phyloP scores from a whole-genome alignment of 2,329 filamentous ascomycete genomes.

The Alternaria sp. region DNA sequence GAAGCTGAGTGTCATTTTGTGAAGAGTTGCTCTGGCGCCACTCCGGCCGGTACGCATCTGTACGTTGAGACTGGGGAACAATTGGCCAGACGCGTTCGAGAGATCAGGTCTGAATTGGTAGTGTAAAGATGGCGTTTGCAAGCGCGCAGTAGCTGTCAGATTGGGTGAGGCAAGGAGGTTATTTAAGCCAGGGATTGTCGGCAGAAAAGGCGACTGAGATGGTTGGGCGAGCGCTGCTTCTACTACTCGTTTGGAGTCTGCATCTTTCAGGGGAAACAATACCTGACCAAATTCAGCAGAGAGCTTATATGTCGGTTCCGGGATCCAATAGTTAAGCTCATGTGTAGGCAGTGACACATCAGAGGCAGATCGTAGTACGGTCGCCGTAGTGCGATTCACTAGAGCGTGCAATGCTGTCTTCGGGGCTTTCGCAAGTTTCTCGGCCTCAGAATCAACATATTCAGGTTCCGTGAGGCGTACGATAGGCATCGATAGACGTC shows the following conservation, averaged over 20 bases:
- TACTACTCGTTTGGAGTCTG: slow-evolving; percentile 1
- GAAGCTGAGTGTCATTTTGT: slow-evolving; percentile 32
- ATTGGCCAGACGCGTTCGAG: slow-evolving; percentile 17
- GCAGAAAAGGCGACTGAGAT: slow-evolving; percentile 23
- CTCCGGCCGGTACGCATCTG: slow-evolving; percentile 28
- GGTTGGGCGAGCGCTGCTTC: slow-evolving; percentile 1
- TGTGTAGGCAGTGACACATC: background rate
- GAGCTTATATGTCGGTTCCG: slow-evolving; percentile 24
- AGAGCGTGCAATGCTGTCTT: slow-evolving; percentile 5
- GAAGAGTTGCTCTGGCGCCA: slow-evolving; percentile 23
- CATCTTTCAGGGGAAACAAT: slow-evolving; percentile 29
- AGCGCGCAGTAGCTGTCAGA: slow-evolving; percentile 13
- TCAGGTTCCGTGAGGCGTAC: slow-evolving; percentile 4
- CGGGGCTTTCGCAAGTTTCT: background rate
- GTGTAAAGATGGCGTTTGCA: slow-evolving; percentile 24
- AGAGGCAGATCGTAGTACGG: slow-evolving; percentile 1
- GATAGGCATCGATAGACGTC: slow-evolving; percentile 39
- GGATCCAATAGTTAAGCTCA: slow-evolving; percentile 24
- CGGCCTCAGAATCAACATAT: background rate
- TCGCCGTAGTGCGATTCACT: slow-evolving; percentile 7
- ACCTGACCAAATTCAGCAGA: slow-evolving; percentile 36
- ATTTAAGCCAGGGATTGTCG: slow-evolving; percentile 31
- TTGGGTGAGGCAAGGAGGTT: slow-evolving; percentile 29
- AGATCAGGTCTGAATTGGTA: slow-evolving; percentile 38
- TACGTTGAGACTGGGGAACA: slow-evolving; percentile 36